Evolutionary conservation across 495 filamentous ascomycete genomes (phyloP).

Genomic region (Aspergillus biplanus): DNA sequence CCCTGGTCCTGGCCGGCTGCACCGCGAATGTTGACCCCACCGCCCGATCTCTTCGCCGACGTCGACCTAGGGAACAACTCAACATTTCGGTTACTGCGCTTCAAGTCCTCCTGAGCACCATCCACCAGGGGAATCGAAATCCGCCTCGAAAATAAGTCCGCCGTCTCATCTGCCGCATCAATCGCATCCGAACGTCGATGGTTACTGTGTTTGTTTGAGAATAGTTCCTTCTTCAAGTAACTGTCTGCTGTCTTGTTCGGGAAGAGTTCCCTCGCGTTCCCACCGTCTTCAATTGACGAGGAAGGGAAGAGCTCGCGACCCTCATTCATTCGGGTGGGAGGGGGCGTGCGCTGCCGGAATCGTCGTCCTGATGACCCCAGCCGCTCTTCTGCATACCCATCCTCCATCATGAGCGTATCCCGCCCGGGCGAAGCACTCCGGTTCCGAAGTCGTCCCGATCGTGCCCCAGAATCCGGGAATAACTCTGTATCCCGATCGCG

Average conservation of each 20-base stretch:
- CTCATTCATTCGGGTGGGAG: slow-evolving; percentile 35
- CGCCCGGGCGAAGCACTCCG: slow-evolving; percentile 74
- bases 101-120: slow-evolving; percentile 37
- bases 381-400: slow-evolving; percentile 49
- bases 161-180: slow-evolving; percentile 65
- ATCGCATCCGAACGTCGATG: slow-evolving; percentile 69
- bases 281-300: slow-evolving; percentile 21
- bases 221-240: slow-evolving; percentile 66
- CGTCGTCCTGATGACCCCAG: slow-evolving; percentile 32
- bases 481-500: slow-evolving; percentile 42
- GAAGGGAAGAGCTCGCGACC: slow-evolving; percentile 53
- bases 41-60: slow-evolving; percentile 19
- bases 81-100: slow-evolving; percentile 40
- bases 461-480: slow-evolving; percentile 48
- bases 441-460: slow-evolving; percentile 56
- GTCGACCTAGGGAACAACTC: slow-evolving; percentile 43
- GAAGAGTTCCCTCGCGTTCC: slow-evolving; percentile 47
- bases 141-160: slow-evolving; percentile 57
- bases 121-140: slow-evolving; percentile 58
- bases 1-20: slow-evolving; percentile 57
- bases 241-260: slow-evolving; percentile 52
- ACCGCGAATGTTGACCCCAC: slow-evolving; percentile 65
- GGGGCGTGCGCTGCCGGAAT: slow-evolving; percentile 50
- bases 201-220: slow-evolving; percentile 64
- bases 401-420: slow-evolving; percentile 63